Percentiles rank a stretch among this genome's conserved stretches.
These are phyloP conservation scores for Suhomyces maxii DNA, from an alignment of 1,139 yeast genomes.

Conservation along the genomic window DNA sequence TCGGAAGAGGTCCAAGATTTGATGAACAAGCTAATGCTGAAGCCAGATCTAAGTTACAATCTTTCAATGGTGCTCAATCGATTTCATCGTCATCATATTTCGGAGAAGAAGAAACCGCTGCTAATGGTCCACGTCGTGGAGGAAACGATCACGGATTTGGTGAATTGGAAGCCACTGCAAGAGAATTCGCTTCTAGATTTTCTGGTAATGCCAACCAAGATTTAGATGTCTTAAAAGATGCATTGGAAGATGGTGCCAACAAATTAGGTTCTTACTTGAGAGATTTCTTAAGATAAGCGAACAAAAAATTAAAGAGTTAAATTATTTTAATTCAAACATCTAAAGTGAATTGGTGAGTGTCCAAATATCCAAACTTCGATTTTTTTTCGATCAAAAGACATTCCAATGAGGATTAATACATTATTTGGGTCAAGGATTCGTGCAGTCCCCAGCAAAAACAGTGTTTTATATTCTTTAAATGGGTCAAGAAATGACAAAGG, in stretches of 20 bases:
- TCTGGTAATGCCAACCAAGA: slow-evolving; percentile 83
- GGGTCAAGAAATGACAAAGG: neutral
- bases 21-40: slow-evolving; percentile 79
- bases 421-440: neutral
- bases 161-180: slow-evolving; percentile 57
- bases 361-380: too few species aligned
- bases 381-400: too few species aligned
- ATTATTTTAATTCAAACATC: neutral
- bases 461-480: neutral
- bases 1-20: slow-evolving; percentile 80
- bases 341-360: neutral
- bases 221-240: slow-evolving; percentile 82
- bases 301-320: neutral
- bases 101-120: slow-evolving; percentile 71
- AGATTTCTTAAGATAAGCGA: slow-evolving; percentile 63
- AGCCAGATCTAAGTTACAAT: slow-evolving; percentile 74
- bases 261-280: slow-evolving; percentile 81
- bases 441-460: neutral
- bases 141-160: slow-evolving; percentile 24
- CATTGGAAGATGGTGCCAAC: slow-evolving; percentile 92
- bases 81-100: slow-evolving; percentile 92
- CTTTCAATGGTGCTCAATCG: slow-evolving; percentile 82
- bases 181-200: slow-evolving; percentile 69
- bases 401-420: neutral
- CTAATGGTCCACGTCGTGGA: slow-evolving; percentile 19